phyloP scores from a whole-genome alignment of 805 yeast species.

The Saccharomyces mikatae region DNA sequence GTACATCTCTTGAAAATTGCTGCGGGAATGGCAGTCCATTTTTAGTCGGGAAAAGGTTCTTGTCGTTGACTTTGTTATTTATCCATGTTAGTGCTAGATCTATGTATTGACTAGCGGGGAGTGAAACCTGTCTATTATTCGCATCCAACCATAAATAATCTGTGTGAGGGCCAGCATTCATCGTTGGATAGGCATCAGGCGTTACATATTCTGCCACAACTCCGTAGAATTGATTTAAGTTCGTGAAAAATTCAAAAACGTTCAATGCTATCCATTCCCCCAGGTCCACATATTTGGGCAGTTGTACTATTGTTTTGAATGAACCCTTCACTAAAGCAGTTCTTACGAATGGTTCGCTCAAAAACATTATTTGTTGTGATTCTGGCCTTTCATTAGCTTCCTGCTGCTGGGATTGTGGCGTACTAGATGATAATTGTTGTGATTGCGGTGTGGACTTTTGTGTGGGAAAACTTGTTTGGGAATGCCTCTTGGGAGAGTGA shows the following conservation, averaged over 20 bases:
- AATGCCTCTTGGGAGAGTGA: constrained; percentile 22
- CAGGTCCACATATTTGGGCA: constrained; percentile 88
- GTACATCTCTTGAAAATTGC: constrained; percentile 70
- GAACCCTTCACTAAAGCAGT: constrained; percentile 95
- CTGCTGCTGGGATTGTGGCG: constrained; percentile 5
- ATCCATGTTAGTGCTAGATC: constrained; percentile 91
- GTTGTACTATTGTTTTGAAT: constrained; percentile 87
- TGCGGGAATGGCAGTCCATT: constrained; percentile 85
- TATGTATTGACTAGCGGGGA: constrained; percentile 90
- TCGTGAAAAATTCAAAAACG: constrained; percentile 80
- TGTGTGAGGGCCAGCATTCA: constrained; percentile 92
- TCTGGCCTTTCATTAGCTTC: constrained; percentile 17
- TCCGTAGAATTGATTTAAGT: constrained; percentile 80
- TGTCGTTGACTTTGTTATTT: constrained; percentile 78
- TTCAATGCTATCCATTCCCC: constrained; percentile 96
- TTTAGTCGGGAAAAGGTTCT: constrained; percentile 83
- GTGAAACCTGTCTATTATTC: constrained; percentile 68
- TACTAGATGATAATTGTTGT: constrained; percentile 8
- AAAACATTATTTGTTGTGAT: constrained; percentile 41
- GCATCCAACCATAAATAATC: constrained; percentile 88
- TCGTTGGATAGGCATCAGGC: constrained; percentile 80
- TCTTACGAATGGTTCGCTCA: constrained; percentile 88
- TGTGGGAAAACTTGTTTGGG: constrained; percentile 16
- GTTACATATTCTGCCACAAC: constrained; percentile 87
- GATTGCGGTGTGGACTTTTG: constrained; percentile 9